Evolutionary conservation across 2,329 filamentous ascomycete species (phyloP).

Genomic region (Pseudogymnoascus sp.): DNA sequence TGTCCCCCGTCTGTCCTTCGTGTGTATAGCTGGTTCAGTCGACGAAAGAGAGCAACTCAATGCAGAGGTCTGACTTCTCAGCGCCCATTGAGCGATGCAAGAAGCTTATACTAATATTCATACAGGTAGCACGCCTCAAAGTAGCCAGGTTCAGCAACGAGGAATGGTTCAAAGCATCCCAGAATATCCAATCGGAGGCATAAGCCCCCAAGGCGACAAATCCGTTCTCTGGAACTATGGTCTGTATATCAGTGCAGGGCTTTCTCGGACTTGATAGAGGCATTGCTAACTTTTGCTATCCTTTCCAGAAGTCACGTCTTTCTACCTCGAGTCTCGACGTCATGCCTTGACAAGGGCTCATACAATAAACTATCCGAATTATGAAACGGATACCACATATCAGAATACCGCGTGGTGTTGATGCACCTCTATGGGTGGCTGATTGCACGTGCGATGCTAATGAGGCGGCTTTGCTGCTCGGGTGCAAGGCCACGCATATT

Average conservation of each 20-base stretch:
- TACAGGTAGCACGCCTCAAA: not conserved
- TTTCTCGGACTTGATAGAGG: not conserved
- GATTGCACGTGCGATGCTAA: not conserved
- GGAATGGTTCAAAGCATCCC: not conserved
- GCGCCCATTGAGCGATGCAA: not conserved
- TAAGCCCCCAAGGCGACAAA: not conserved
- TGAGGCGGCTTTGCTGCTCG: not conserved
- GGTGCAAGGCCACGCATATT: not conserved
- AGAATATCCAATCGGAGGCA: not conserved
- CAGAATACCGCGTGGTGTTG: not conserved
- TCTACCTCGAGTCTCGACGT: not conserved
- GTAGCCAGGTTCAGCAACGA: not conserved
- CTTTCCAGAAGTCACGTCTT: not conserved
- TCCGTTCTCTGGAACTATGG: not conserved
- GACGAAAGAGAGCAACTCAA: not conserved
- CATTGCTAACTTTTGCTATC: not conserved
- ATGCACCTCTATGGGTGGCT: not conserved
- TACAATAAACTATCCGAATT: not conserved
- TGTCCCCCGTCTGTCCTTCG: not conserved
- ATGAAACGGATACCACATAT: not conserved
- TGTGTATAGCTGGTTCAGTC: not conserved
- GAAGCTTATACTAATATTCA: not conserved
- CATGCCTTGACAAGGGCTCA: not conserved
- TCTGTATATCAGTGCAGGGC: not conserved
- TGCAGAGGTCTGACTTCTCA: not conserved